These are phyloP conservation scores for Glonium stellatum DNA, from an alignment of 495 filamentous ascomycete species.

Conservation along the genomic window DNA sequence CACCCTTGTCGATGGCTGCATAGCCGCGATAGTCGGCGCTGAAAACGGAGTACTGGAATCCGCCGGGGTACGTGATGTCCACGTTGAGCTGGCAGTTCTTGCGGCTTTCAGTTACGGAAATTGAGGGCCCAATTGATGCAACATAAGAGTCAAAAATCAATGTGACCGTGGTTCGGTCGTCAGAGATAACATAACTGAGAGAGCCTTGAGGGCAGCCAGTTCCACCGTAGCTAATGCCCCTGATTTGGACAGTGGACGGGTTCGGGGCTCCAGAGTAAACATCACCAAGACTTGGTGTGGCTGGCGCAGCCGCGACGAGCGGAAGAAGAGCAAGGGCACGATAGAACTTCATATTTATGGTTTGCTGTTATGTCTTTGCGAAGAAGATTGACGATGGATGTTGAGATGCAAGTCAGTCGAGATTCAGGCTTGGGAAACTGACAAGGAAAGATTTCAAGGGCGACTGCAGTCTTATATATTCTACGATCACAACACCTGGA, in stretches of 20 bases:
- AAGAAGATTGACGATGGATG: conserved; percentile 1
- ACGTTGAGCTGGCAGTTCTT: conserved; percentile 49
- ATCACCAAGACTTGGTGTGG: conserved; percentile 11
- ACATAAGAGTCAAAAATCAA: conserved; percentile 43
- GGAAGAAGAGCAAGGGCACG: conserved; percentile 21
- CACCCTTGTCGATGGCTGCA: conserved; percentile 38
- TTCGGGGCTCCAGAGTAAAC: conserved; percentile 11
- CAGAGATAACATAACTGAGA: conserved; percentile 44
- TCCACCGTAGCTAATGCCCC: conserved; percentile 44
- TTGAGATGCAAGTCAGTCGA: conserved; percentile 22
- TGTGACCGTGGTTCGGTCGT: conserved; percentile 46
- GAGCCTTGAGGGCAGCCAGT: conserved; percentile 51
- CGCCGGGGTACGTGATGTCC: conserved; percentile 44
- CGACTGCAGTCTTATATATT: background rate
- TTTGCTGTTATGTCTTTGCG: too few species aligned
- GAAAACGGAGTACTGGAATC: conserved; percentile 49
- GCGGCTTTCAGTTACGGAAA: conserved; percentile 37
- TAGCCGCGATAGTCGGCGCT: conserved; percentile 48
- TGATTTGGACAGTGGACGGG: conserved; percentile 28
- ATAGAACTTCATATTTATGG: conserved; percentile 25
- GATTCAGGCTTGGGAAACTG: conserved; percentile 8
- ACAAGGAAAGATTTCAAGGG: background rate
- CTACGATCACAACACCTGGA: too few species aligned
- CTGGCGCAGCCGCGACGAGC: conserved; percentile 14
- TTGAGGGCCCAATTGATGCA: conserved; percentile 40